These are phyloP conservation scores for Aspergillus taichungensis DNA, from an alignment of 495 filamentous ascomycete genomes.

Conservation along the genomic window DNA sequence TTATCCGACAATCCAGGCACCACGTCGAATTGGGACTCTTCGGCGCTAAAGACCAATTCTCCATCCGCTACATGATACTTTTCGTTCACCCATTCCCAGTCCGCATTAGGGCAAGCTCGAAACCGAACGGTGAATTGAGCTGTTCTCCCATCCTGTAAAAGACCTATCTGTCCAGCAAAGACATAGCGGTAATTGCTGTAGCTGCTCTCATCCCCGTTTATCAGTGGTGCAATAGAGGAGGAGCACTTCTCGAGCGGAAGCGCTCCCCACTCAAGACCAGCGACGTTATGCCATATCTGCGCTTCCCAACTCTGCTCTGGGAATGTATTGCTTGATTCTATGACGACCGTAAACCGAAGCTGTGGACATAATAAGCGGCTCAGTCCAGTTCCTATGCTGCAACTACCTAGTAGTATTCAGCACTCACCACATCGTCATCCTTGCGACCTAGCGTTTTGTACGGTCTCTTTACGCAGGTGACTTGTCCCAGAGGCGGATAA, in stretches of 20 bases:
- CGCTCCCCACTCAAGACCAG: slow-evolving; percentile 26
- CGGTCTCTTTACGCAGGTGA: slow-evolving; percentile 45
- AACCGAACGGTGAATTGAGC: slow-evolving; percentile 71
- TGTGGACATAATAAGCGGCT: slow-evolving; percentile 8
- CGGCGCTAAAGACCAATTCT: slow-evolving; percentile 40
- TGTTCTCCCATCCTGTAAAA: slow-evolving; percentile 25
- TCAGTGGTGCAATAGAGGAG: slow-evolving; percentile 18
- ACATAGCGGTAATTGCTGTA: slow-evolving; percentile 29
- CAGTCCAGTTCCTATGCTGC: background rate
- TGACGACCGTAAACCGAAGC: slow-evolving; percentile 58
- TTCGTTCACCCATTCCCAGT: slow-evolving; percentile 73
- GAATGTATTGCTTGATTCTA: slow-evolving; percentile 53
- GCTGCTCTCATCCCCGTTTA: slow-evolving; percentile 18
- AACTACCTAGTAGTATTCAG: background rate
- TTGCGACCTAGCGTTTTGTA: slow-evolving; percentile 15
- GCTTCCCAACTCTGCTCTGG: slow-evolving; percentile 58
- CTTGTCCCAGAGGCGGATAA: slow-evolving; percentile 62
- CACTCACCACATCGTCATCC: slow-evolving; percentile 23
- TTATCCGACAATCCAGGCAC: slow-evolving; percentile 5
- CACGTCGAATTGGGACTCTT: too few species aligned
- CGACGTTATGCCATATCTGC: slow-evolving; percentile 66
- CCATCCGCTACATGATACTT: slow-evolving; percentile 53
- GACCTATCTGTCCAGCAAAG: slow-evolving; percentile 21
- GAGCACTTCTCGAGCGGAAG: slow-evolving; percentile 22
- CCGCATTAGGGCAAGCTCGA: slow-evolving; percentile 40